These are phyloP conservation scores for Solanum sparsipilum DNA, from an alignment of 257 asterid species.

Conservation along the genomic window DNA sequence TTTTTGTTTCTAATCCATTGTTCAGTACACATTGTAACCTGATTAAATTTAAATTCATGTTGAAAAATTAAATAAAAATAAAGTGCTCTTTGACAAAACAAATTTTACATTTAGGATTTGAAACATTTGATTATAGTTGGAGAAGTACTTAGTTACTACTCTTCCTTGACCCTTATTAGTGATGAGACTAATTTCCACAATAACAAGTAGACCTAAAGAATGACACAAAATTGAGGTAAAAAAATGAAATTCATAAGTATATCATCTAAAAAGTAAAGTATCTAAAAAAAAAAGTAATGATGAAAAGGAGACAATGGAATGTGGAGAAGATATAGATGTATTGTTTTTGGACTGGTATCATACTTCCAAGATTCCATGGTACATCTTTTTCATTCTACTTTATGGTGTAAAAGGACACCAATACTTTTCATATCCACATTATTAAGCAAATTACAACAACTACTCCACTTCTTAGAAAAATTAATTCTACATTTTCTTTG, in stretches of 20 bases:
- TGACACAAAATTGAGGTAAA: background rate
- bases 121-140: background rate
- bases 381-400: background rate
- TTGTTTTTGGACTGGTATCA: background rate
- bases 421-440: background rate
- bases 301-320: background rate
- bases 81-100: background rate
- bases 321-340: background rate
- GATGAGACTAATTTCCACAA: background rate
- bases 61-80: no score
- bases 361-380: background rate
- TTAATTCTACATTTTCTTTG: background rate
- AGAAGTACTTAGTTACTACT: background rate
- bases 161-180: background rate
- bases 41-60: background rate
- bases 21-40: background rate
- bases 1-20: background rate
- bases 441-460: background rate
- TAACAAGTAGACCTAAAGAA: background rate
- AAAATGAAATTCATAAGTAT: background rate
- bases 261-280: background rate
- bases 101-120: background rate
- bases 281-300: background rate
- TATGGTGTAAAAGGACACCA: background rate
- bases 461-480: background rate